Conservation (phyloP, 441 rosid genomes). For the Croton setiger region DNA sequence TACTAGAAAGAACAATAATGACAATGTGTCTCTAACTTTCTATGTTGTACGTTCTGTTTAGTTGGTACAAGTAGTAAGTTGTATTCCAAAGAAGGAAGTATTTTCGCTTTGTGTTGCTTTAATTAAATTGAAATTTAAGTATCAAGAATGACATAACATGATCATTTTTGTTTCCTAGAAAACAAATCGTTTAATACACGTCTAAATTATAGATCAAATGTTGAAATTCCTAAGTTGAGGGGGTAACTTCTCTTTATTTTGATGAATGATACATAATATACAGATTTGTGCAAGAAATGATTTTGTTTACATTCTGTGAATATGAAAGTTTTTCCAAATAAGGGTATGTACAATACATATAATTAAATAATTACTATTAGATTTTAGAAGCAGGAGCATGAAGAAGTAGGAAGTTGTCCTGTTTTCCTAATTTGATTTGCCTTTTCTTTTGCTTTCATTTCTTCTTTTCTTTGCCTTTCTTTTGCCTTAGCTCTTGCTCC, state of each 20-base stretch:
- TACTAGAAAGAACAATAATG: background rate
- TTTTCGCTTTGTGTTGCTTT: background rate
- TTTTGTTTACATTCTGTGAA: constrained; percentile 4
- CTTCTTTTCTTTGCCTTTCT: constrained; percentile 50
- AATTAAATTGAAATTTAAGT: background rate
- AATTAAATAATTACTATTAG: background rate
- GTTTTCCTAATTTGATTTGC: constrained; percentile 54
- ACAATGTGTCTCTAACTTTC: background rate
- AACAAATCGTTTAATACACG: too few species aligned
- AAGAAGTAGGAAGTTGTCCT: constrained; percentile 39
- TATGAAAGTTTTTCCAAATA: background rate
- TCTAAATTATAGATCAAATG: background rate
- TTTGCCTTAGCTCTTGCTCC: constrained; percentile 62
- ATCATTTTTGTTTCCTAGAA: background rate
- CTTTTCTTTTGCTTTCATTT: constrained; percentile 49
- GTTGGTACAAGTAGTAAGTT: too few species aligned
- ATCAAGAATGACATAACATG: background rate
- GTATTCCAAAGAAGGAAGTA: too few species aligned
- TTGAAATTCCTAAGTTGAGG: background rate
- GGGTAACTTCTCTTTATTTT: background rate
- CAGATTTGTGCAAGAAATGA: constrained; percentile 10
- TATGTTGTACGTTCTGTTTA: background rate
- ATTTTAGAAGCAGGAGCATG: constrained; percentile 57
- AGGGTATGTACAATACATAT: background rate
- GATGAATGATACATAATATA: background rate